phyloP scores from a whole-genome alignment of 2,329 filamentous ascomycete species.

The Trichoderma sp. region DNA sequence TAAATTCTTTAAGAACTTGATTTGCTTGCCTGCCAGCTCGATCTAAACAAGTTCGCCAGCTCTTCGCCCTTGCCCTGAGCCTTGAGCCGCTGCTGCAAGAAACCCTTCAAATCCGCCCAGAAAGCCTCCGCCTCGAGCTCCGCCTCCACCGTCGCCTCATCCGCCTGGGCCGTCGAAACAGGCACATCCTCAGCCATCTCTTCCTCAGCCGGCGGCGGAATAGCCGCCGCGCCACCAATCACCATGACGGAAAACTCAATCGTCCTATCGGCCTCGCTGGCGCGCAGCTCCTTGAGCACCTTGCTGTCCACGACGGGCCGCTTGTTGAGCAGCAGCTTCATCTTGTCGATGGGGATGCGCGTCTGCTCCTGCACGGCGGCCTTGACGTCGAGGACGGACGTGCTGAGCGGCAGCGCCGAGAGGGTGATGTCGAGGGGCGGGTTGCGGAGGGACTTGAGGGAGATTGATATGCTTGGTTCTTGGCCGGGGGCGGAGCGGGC shows the following conservation, averaged over 20 bases:
- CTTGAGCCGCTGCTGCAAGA: conserved; percentile 76
- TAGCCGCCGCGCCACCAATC: conserved; percentile 67
- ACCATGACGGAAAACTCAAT: conserved; percentile 89
- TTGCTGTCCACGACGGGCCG: conserved; percentile 82
- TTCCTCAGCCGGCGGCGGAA: conserved; percentile 46
- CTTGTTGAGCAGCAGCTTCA: conserved; percentile 84
- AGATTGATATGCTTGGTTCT: conserved; percentile 60
- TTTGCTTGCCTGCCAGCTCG: conserved; percentile 64
- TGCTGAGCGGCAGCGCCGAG: conserved; percentile 63
- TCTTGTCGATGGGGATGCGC: conserved; percentile 70
- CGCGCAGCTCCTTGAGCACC: conserved; percentile 72
- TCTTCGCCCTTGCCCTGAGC: conserved; percentile 69
- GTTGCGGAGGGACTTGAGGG: conserved; percentile 77
- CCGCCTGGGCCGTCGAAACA: conserved; percentile 8
- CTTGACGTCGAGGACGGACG: conserved; percentile 81
- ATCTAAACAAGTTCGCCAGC: conserved; percentile 69
- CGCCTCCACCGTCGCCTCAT: conserved; percentile 45
- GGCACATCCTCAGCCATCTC: conserved; percentile 30
- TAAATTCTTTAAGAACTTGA: conserved; percentile 34
- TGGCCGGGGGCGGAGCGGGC: conserved; percentile 57
- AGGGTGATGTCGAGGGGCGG: conserved; percentile 71
- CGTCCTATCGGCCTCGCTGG: conserved; percentile 53
- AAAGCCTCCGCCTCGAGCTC: conserved; percentile 74
- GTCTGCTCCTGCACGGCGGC: conserved; percentile 66
- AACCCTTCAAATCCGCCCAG: conserved; percentile 83